These are phyloP conservation scores for Aulographum hederae DNA, from an alignment of 2,329 filamentous ascomycete genomes.

Conservation along the genomic window DNA sequence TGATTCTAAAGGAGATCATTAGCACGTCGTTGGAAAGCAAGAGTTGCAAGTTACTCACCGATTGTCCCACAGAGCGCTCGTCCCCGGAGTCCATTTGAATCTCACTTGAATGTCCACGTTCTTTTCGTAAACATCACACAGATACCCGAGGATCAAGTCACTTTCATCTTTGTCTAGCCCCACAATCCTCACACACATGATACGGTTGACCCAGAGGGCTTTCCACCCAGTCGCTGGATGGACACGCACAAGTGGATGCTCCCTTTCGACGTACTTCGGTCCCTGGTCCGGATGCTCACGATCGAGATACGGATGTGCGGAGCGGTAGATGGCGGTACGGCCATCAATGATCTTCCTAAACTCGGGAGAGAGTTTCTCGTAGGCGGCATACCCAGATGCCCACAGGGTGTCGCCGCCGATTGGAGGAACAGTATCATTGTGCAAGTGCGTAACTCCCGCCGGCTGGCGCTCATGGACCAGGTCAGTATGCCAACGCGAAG, in stretches of 20 bases:
- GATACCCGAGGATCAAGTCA: conserved; percentile 46
- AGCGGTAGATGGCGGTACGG: conserved; percentile 43
- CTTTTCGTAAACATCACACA: conserved; percentile 50
- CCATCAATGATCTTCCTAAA: conserved; percentile 58
- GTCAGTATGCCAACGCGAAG: conserved; percentile 52
- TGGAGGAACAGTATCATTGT: conserved; percentile 48
- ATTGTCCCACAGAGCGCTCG: conserved; percentile 56
- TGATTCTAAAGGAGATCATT: conserved; percentile 30
- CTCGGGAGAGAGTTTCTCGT: conserved; percentile 52
- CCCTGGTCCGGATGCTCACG: conserved; percentile 41
- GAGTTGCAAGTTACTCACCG: conserved; percentile 19
- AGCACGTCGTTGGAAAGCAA: background rate
- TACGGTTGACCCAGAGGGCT: conserved; percentile 51
- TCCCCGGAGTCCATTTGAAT: conserved; percentile 50
- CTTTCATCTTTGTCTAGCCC: conserved; percentile 52
- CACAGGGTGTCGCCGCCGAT: conserved; percentile 55
- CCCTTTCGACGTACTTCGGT: conserved; percentile 46
- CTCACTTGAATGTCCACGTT: conserved; percentile 56
- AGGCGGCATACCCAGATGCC: conserved; percentile 52
- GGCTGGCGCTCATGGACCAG: conserved; percentile 55
- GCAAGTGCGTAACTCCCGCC: conserved; percentile 48
- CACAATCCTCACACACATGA: conserved; percentile 50
- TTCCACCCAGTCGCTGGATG: conserved; percentile 63
- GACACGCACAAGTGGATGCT: conserved; percentile 49
- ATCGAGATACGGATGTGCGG: conserved; percentile 49